Base-by-base conservation (phyloP, 768 basidiomycete genomes). In the Leucocoprinus birnbaumii region DNA sequence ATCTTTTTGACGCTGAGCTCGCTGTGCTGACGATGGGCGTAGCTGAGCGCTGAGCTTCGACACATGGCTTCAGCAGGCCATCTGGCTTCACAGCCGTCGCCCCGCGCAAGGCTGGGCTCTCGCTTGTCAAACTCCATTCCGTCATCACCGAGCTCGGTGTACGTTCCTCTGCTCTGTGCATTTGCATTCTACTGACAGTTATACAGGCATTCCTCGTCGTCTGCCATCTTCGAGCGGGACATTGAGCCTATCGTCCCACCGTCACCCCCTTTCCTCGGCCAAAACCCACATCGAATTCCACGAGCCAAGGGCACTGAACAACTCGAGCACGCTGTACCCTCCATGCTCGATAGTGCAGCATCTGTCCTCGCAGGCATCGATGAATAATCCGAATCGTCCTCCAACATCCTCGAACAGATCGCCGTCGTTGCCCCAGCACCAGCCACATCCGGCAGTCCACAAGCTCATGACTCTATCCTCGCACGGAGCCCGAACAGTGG, bases 191-290 rank as follows among this genome's bases (percentile, higher is more conserved):
- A n/a, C n/a, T n/a, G n/a, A n/a, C n/a, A n/a, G n/a, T n/a, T n/a
- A n/a, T 13, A 6, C 59, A 77, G 76, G 1, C 79, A 89, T 62
- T 93, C 90, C 0, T 90, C 89, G 0, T 90, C 89, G 0, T 93
- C 91, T 0, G 91, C 92, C 35, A 95, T 94, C 55, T 95, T 95
- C 57, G 92, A 95, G 70, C 84, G 92, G 34, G 92, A 95, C 66
- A 92, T 95, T 59, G 92, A 94, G 61, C 86, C 86, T 48, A 68
- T 70, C 62, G 72, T 67, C 61, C 74, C 75, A 60, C 66, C 70
- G 47, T 68, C 69, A 21, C 70, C 77, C 55, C 66, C 65, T 51
- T 53, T 60, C 62, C 52, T 64, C 53, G 31, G 31, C 31, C 31
- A 31, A 31, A 86, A 90, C 63, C 89, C 90, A 0, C 90, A 91